phyloP scores from a whole-genome alignment of 148 eudicot species.

The Oxyria digyna region DNA sequence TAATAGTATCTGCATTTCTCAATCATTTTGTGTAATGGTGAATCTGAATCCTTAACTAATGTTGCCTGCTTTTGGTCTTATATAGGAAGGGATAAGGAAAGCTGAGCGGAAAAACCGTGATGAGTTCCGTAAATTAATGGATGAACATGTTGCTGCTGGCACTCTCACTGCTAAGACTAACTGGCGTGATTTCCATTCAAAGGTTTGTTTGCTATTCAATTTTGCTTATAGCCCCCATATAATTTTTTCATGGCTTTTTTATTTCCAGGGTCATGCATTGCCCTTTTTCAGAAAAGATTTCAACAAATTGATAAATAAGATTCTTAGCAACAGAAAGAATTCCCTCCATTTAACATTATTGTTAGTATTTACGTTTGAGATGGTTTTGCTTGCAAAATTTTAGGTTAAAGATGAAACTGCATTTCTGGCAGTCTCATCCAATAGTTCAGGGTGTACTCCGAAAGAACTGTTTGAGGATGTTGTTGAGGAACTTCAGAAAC shows the following conservation, averaged over 20 bases:
- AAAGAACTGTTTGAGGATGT: constrained; percentile 95
- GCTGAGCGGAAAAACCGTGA: constrained; percentile 90
- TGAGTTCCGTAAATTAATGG: constrained; percentile 90
- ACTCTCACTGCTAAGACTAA: constrained; percentile 47
- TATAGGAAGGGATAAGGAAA: constrained; percentile 81
- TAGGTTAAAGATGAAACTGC: constrained; percentile 80
- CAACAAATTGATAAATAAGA: not conserved
- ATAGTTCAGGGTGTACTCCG: constrained; percentile 72
- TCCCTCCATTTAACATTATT: not conserved
- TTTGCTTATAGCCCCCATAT: not conserved
- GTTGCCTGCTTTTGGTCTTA: constrained; percentile 11
- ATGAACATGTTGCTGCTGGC: constrained; percentile 66
- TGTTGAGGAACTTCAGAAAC: constrained; percentile 77
- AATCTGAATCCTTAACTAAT: constrained; percentile 3
- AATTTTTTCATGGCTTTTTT: constrained; percentile 1
- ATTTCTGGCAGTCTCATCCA: constrained; percentile 79
- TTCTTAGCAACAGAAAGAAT: not conserved
- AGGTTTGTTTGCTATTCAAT: constrained; percentile 33
- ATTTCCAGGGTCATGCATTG: not conserved
- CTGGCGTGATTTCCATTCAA: constrained; percentile 84
- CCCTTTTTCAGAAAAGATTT: not conserved
- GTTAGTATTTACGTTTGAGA: not conserved
- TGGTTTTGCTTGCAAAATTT: constrained; percentile 14
- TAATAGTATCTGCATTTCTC: not conserved
- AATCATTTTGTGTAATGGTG: not conserved